Base-by-base conservation (phyloP, 164 flowering plant species). In the Piper longum region DNA sequence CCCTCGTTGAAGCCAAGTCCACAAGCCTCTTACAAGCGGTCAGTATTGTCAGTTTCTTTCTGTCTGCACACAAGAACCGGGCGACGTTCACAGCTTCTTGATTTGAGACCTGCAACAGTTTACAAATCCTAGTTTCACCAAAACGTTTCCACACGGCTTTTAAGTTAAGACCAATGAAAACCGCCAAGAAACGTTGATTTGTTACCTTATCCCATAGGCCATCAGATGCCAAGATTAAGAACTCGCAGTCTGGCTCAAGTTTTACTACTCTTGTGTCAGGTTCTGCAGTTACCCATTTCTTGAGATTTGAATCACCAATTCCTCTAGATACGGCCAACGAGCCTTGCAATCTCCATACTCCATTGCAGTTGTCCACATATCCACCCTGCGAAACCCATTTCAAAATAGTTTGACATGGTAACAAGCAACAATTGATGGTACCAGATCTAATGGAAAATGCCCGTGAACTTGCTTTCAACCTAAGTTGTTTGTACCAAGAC, bases 131-230 rank as follows among this genome's bases (percentile, higher is more conserved):
- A 48, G 52, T 5, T 1, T 12, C 52, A 81, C 44, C 74, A 70
- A 41, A 57, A 65, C 16, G 75, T 56, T 64, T 66, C 41, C 4
- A 73, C 66, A 52, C 51, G 73, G 45, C 69, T 70, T 59, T 69
- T 67, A 40, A 19, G 52, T 59, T 56, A 45, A 13, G 54, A 60
- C 39, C 60, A 64, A 56, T 62, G 65, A 42, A 40, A 17, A 40
- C 63, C 63, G 9, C 40, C 48, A 52, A 44, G 44, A 41, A 43
- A 11, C 26, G 41, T 66, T 18, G n/a, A 14, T 57, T 57, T 64
- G 57, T 57, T 17, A 89, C 96, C 95, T 84, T 70, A n/a, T 84
- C 95, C 96, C 97, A 88, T 36, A 92, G 78, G 58, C 97, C 98
- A 81, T 92, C 96, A 54, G 97, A 81, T 59, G 93, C 98, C 63